phyloP scores from a whole-genome alignment of 2,329 filamentous ascomycete genomes.

The Sodiomyces alkalinus region DNA sequence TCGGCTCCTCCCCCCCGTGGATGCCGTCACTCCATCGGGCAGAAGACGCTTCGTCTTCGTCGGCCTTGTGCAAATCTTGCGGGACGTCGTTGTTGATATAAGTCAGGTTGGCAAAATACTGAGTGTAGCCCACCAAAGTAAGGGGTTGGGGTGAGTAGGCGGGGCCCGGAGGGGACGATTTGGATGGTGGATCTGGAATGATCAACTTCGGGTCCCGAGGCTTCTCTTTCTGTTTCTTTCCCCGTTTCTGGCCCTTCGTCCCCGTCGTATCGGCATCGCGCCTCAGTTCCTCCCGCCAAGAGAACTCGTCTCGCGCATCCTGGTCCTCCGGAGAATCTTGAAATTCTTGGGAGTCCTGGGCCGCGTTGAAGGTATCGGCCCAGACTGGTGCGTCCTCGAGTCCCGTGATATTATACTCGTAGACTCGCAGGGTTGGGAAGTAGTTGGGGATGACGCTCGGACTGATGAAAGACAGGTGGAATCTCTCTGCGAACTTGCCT shows the following conservation, averaged over 20 bases:
- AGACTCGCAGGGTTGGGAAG: conserved; percentile 76
- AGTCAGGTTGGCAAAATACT: conserved; percentile 93
- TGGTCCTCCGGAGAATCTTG: conserved; percentile 15
- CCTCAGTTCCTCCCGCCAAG: conserved; percentile 13
- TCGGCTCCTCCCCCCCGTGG: conserved; percentile 42
- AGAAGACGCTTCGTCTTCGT: conserved; percentile 15
- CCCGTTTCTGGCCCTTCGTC: conserved; percentile 19
- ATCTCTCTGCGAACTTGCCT: conserved; percentile 72
- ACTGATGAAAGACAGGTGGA: conserved; percentile 63
- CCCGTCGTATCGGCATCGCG: conserved; percentile 13
- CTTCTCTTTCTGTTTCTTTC: conserved; percentile 28
- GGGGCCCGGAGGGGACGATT: conserved; percentile 62
- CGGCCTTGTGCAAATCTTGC: conserved; percentile 12
- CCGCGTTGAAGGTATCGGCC: conserved; percentile 16
- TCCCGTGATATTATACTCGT: conserved; percentile 83
- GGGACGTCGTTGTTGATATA: conserved; percentile 61
- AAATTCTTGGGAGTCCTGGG: background rate
- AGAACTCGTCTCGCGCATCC: conserved; percentile 11
- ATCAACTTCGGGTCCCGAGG: conserved; percentile 44
- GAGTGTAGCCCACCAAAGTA: conserved; percentile 65
- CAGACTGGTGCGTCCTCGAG: conserved; percentile 42
- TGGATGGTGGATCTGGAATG: conserved; percentile 58
- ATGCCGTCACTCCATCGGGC: conserved; percentile 49
- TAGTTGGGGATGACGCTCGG: conserved; percentile 89
- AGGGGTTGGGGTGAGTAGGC: conserved; percentile 79